Evolutionary conservation across 2,329 filamentous ascomycete species (phyloP), one percentile per base, ranked within the genome.

Genomic region (Apiospora saccharicola): DNA sequence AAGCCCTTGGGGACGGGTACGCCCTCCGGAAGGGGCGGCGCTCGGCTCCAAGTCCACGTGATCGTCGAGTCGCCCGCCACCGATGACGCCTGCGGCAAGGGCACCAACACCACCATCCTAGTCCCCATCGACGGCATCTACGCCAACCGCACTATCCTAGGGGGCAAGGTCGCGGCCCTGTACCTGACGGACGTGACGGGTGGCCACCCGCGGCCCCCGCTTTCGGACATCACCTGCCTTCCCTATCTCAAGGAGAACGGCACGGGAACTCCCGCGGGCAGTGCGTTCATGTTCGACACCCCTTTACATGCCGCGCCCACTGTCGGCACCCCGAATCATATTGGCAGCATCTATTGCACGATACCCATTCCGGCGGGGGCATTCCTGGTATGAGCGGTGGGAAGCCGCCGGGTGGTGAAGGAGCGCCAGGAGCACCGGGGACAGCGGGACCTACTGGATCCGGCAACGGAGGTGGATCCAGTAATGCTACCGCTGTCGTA

Each of bases 71-170:
- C 57, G 2, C 30, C 57, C 19, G 57, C 57, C 8, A 8, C 6
- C 34, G 34, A n/a, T 34, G 57, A 37, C 34, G 57, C 57, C 57
- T 64, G 57, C 22, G 57, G 34, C 57, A 37, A 64, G 19, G 53
- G 26, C 26, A 75, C 71, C n/a, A 77, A 77, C 72, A 72, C 26
- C 8, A 77, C 75, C 41, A 69, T 78, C 57, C 24, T 57, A 3
- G 70, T 74, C 3, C 57, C 57, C 57, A n/a, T 41, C 34, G 19
- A 41, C 34, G 57, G 57, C 34, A 19, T 64, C 34, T 64, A 64
- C 34, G 41, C 30, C 34, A 64, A 64, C 57, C 10, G 22, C 8
- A 41, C 34, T 8, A 10, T n/a, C 19, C 57, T 64, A 4, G 34
- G 19, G 22, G 57, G 30, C 19, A 64, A 41, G 30, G 22, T 41